phyloP scores from a whole-genome alignment of 768 basidiomycete species.

The Russula ochroleuca region DNA sequence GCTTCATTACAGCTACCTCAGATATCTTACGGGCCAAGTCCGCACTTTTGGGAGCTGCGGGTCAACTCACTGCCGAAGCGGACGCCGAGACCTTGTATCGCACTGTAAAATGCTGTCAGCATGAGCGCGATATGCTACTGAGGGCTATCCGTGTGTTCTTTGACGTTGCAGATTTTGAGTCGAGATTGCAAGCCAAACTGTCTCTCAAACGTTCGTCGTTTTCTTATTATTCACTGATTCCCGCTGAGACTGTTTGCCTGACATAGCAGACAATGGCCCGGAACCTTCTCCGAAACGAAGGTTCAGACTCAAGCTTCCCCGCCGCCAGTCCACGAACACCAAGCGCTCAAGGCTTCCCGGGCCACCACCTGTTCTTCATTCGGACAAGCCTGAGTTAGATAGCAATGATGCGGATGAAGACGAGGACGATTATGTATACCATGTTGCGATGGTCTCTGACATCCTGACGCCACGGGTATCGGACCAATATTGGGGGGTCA shows the following conservation, averaged over 20 bases:
- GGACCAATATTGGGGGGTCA: slow-evolving; percentile 16
- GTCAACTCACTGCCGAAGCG: background rate
- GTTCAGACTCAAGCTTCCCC: slow-evolving; percentile 13
- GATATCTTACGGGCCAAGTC: slow-evolving; percentile 11
- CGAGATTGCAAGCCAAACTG: slow-evolving; percentile 9
- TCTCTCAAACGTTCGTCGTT: slow-evolving; percentile 13
- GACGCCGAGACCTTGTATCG: background rate
- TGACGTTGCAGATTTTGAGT: slow-evolving; percentile 16
- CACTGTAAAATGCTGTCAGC: slow-evolving; percentile 9
- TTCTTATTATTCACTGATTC: background rate
- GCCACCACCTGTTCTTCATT: background rate
- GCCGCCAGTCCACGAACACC: background rate
- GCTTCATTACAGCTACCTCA: slow-evolving; percentile 11
- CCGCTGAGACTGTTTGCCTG: background rate
- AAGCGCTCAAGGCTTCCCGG: slow-evolving; percentile 3
- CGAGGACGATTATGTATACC: slow-evolving; percentile 15
- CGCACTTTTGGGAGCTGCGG: slow-evolving; percentile 1
- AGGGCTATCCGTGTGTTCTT: slow-evolving; percentile 18
- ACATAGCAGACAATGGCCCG: background rate
- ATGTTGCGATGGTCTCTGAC: slow-evolving; percentile 14
- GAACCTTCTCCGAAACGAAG: slow-evolving; percentile 13
- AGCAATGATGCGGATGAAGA: background rate
- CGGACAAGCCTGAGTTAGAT: background rate
- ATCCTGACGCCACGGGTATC: background rate
- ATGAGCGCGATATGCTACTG: slow-evolving; percentile 13